Base-by-base conservation (phyloP, 495 filamentous ascomycete genomes). In the Aspergillus ostianus region DNA sequence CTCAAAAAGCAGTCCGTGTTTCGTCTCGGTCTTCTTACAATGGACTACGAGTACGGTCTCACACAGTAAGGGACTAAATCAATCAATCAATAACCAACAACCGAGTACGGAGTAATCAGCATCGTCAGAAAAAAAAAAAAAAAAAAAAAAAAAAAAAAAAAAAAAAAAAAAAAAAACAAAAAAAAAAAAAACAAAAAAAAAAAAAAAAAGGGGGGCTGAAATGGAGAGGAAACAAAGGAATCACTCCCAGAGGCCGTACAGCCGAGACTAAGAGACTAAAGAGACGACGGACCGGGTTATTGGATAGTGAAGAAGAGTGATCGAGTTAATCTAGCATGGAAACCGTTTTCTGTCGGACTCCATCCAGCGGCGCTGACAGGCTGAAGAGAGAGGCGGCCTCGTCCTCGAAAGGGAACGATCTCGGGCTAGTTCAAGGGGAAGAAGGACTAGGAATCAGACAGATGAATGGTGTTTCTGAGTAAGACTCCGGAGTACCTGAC, bases 301-400 rank as follows among this genome's bases (percentile, higher is more conserved):
- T 26, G 23, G 47, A 49, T 49, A 23, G 3, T n/a, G 18, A 19
- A 19, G 18, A 19, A 19, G 47, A 0, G 30, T 32, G 7, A 17
- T 4, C 36, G 36, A 41, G 27, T 58, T 20, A 50, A 51, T 58
- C 57, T 62, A 59, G 60, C 56, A 55, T 49, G 55, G 57, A 61
- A 53, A 57, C 64, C 64, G 64, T 66, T 66, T 66, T 66, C 64
- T 66, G 64, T 66, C 64, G 64, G 64, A 58, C 64, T 56, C 64
- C 60, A 66, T 57, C 60, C 55, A 58, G 45, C 52, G 10, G 10
- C 13, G 36, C 19, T 23, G 36, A 54, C 18, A 52, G 50, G 47
- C 30, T 5, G 15, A 53, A 20, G 27, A 13, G 26, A 7, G 55
- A 54, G 23, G 46, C n/a, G 32, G 36, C 7, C 2, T 54, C 8